These are phyloP conservation scores for Penicillium macrosclerotiorum DNA, from an alignment of 495 filamentous ascomycete genomes.

Conservation along the genomic window DNA sequence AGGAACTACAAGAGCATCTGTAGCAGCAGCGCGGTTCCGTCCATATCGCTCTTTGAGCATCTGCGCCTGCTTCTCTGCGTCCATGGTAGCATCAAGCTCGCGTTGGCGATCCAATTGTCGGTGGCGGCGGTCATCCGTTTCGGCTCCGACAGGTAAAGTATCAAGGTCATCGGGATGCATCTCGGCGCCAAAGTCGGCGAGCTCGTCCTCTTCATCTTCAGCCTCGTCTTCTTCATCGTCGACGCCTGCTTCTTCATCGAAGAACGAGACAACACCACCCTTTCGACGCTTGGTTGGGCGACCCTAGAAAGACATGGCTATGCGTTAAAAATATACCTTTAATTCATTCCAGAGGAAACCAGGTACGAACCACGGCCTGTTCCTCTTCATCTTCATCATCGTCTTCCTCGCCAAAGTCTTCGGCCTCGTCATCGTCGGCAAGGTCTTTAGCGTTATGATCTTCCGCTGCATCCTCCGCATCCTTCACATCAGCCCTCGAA, in stretches of 20 bases:
- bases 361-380: slow-evolving; percentile 23
- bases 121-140: slow-evolving; percentile 87
- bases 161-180: slow-evolving; percentile 86
- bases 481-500: slow-evolving; percentile 45
- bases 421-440: slow-evolving; percentile 48
- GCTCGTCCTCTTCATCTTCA: slow-evolving; percentile 83
- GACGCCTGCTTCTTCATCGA: slow-evolving; percentile 96
- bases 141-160: slow-evolving; percentile 73
- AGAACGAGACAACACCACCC: slow-evolving; percentile 72
- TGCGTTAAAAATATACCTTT: background rate
- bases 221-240: slow-evolving; percentile 92
- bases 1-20: slow-evolving; percentile 67
- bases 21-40: slow-evolving; percentile 56
- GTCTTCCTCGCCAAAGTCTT: slow-evolving; percentile 40
- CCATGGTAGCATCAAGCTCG: slow-evolving; percentile 77
- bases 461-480: slow-evolving; percentile 51
- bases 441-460: slow-evolving; percentile 47
- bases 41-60: slow-evolving; percentile 82
- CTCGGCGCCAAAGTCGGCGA: slow-evolving; percentile 82
- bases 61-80: slow-evolving; percentile 91
- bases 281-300: slow-evolving; percentile 76
- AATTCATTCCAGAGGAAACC: slow-evolving; percentile 1
- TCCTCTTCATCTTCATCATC: slow-evolving; percentile 44
- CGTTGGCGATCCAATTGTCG: slow-evolving; percentile 90
- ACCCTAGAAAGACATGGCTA: slow-evolving; percentile 43